Evolutionary conservation across 768 basidiomycete genomes (phyloP).

Genomic region (Hortiboletus flavorubellus): DNA sequence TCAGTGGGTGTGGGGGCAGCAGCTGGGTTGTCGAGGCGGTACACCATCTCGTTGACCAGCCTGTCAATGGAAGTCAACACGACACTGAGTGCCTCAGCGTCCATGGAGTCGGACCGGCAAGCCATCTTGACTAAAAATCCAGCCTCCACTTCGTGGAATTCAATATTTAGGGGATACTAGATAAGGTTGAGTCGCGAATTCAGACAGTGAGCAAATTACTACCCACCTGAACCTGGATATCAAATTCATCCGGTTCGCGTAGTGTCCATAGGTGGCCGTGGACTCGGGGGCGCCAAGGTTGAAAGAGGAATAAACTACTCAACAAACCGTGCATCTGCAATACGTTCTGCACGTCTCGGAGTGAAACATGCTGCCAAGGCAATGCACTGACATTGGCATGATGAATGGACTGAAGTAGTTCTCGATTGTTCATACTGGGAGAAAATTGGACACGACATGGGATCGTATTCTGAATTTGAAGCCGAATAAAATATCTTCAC

Average conservation of each 20-base stretch:
- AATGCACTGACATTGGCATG: constrained; percentile 36
- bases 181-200: not conserved
- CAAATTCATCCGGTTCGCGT: constrained; percentile 13
- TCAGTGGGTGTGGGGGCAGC: not conserved
- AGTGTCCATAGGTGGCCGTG: constrained; percentile 22
- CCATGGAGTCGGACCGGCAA: constrained; percentile 32
- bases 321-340: constrained; percentile 33
- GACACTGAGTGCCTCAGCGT: constrained; percentile 16
- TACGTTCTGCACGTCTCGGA: constrained; percentile 38
- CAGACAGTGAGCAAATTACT: not conserved
- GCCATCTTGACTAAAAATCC: constrained; percentile 37
- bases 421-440: constrained; percentile 25
- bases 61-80: constrained; percentile 18
- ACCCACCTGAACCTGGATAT: constrained; percentile 30
- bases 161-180: constrained; percentile 45
- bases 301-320: constrained; percentile 46
- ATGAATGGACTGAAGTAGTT: constrained; percentile 38
- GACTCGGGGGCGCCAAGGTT: constrained; percentile 22
- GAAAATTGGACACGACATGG: constrained; percentile 40
- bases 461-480: constrained; percentile 40
- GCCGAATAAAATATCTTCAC: not conserved
- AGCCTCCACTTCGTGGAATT: constrained; percentile 33
- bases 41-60: constrained; percentile 20
- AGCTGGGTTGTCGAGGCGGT: constrained; percentile 16
- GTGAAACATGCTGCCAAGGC: constrained; percentile 45